Evolutionary conservation across 805 yeast species (phyloP).

Genomic region (Saturnispora ahearnii): DNA sequence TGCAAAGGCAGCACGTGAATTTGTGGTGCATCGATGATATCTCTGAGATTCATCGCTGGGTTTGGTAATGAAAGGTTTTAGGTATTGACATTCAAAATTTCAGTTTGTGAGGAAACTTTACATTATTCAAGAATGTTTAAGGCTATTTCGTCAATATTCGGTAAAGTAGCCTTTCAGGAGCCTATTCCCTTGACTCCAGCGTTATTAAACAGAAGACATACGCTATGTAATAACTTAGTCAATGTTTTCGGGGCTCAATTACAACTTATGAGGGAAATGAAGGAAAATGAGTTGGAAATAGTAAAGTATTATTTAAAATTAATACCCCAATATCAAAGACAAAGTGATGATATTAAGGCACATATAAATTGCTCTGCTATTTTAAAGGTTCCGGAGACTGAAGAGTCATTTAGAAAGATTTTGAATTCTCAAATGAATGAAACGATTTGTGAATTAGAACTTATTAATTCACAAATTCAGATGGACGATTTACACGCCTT

Average conservation of each 20-base stretch:
- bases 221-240: constrained; percentile 5
- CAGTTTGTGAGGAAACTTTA: not conserved
- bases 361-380: not conserved
- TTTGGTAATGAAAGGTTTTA: not conserved
- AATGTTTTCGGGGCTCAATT: constrained; percentile 12
- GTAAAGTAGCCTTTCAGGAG: constrained; percentile 1
- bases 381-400: constrained; percentile 1
- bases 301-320: constrained; percentile 10
- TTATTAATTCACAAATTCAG: constrained; percentile 8
- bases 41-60: constrained; percentile 1
- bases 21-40: constrained; percentile 6
- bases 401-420: constrained; percentile 5
- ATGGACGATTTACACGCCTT: constrained; percentile 16
- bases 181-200: constrained; percentile 10
- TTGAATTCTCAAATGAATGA: constrained; percentile 9
- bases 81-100: not conserved
- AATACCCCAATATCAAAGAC: not conserved
- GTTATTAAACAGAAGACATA: constrained; percentile 7
- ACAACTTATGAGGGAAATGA: not conserved
- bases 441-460: constrained; percentile 11
- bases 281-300: not conserved
- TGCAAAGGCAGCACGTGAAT: constrained; percentile 34
- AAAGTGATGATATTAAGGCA: constrained; percentile 1
- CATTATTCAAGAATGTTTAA: constrained; percentile 8
- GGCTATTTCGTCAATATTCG: constrained; percentile 6